phyloP scores from a whole-genome alignment of 305 asterid genomes.

The Plantago coronopus region DNA sequence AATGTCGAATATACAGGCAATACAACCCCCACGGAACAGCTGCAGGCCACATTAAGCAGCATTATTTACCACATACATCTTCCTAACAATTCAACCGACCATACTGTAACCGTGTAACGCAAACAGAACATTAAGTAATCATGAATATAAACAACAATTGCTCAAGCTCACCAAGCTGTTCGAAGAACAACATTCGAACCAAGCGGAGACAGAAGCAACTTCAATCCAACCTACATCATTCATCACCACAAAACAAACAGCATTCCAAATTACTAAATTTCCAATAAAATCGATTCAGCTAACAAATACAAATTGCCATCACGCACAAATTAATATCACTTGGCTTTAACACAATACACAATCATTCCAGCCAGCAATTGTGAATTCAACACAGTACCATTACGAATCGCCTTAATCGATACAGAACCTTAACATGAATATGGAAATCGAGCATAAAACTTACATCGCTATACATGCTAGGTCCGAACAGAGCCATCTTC shows the following conservation, averaged over 20 bases:
- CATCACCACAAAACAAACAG: constrained; percentile 15
- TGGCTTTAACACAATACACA: too few relatives aligned
- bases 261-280: constrained; percentile 8
- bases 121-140: too few relatives aligned
- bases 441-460: constrained; percentile 16
- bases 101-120: too few relatives aligned
- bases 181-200: constrained; percentile 67
- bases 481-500: constrained; percentile 43
- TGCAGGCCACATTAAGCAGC: constrained; percentile 28
- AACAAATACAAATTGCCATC: constrained; percentile 1
- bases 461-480: constrained; percentile 40
- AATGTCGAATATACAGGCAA: constrained; percentile 89
- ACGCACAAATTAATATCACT: neutral
- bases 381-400: constrained; percentile 1
- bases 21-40: constrained; percentile 79
- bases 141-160: constrained; percentile 17
- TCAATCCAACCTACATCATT: constrained; percentile 61
- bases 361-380: too few relatives aligned
- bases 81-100: too few relatives aligned
- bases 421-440: neutral
- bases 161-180: constrained; percentile 70
- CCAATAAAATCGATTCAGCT: neutral
- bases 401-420: neutral
- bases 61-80: constrained; percentile 12
- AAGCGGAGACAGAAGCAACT: constrained; percentile 63